Evolutionary conservation across 2,329 filamentous ascomycete species (phyloP), one percentile per base, ranked within the genome.

Genomic region (Fusarium sp.): DNA sequence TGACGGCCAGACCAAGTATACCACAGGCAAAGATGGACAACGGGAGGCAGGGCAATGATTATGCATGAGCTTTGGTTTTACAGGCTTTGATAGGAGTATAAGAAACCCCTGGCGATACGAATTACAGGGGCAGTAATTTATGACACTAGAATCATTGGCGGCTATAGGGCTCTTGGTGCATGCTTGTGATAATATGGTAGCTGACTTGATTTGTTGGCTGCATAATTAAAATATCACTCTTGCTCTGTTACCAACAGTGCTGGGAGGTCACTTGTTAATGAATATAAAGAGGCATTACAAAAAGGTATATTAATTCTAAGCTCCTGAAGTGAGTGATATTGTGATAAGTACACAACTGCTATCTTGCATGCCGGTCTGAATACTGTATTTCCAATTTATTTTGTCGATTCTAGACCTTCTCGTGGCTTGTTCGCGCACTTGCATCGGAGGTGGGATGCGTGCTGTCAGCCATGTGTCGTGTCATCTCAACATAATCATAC

Each of bases 401-500:
- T 37, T 10, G 5, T 22, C 10, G 19, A 8, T 15, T 32, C 41
- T 60, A 66, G 11, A 64, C 62, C 75, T 79, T 79, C 67, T 79
- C 77, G 7, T 72, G 67, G 33, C 73, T 71, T 45, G 71, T 74
- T 35, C 73, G 64, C n/a, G 73, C 43, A 65, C 75, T 61, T 20
- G 39, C 52, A 63, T 70, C 70, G 33, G 70, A 65, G 47, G 51
- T 50, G n/a, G 65, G 58, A 56, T 70, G 68, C 9, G 68, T 68
- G 24, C 72, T 63, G 57, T 79, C 83, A 62, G 78, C 80, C 56
- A 94, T 87, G 72, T 94, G 90, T 56, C 86, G 83, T 40, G 83
- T 83, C 47, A 88, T 76, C 86, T 94, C 91, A 72, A 94, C 91
- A 77, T 94, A 94, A 78, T 94, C 91, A 82, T 93, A 94, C 28